Evolutionary conservation across 1,284 basidiomycete genomes (phyloP), one percentile per base, ranked within the genome.

Genomic region (Leccinum pachyderme): DNA sequence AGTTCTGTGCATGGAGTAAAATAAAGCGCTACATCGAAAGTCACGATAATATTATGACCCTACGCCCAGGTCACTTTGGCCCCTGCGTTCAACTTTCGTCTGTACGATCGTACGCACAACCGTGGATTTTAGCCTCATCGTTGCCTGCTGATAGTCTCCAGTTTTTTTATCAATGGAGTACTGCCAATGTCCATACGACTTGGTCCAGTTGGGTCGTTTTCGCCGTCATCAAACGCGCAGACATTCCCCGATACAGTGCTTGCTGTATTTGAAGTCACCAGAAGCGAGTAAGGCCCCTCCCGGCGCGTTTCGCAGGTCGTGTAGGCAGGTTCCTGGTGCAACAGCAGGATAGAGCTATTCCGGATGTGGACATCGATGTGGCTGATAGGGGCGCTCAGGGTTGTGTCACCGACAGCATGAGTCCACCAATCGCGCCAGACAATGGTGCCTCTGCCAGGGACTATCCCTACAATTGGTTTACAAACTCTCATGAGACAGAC

Each of bases 361-460:
- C 81, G 76, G 50, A 83, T 67, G 66, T 89, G 87, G 12, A 89
- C 81, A 49, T 83, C 83, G 68, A 91, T 90, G 62, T 87, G 79
- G 3, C 82, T 78, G 2, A 91, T 78, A 1, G 86, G 67, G 74
- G 81, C 49, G 74, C 71, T 50, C 31, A 85, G 64, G 0, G 75
- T 76, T 0, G 76, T 76, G 61, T 70, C 71, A 41, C 81, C 77
- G 41, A 74, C 74, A 31, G 79, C 73, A 63, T 88, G 85, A 0
- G 84, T 88, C 71, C 84, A 90, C 81, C 86, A 89, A 69, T 91
- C 88, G 51, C 86, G 79, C 88, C 87, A 92, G 54, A 77, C 72
- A 1, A 81, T 79, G 13, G 70, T 72, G 18, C 81, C 81, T 53
- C 77, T 72, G 1, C 85, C 85, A 29, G 83, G 84, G 73, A 89